Evolutionary conservation across 2,329 filamentous ascomycete species (phyloP), one percentile per base, ranked within the genome.

Genomic region (Cladosporium cucumerinum): DNA sequence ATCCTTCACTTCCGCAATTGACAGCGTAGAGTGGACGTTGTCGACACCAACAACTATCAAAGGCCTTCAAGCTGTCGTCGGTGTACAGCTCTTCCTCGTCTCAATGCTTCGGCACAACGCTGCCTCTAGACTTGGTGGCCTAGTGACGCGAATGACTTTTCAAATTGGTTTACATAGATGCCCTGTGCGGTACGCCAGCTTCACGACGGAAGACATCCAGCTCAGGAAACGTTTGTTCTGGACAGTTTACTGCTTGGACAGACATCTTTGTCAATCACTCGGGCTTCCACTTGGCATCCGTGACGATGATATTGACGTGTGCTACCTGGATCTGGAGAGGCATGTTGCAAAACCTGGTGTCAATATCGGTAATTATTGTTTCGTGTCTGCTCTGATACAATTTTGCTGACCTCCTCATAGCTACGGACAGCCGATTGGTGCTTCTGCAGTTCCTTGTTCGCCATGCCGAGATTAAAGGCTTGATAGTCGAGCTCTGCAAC

Each of bases 101-200:
- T 85, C 83, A 0, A 84, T 86, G 75, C 76, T 87, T 7, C 82
- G 83, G 5, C 76, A 86, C 10, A 86, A 86, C 66, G 82, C 83
- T 16, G 85, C 85, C 0, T 86, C 84, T 1, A 79, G 84, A 4
- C 69, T 87, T 0, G 83, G 85, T 0, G 85, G 85, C 0, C 73
- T 85, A 2, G 80, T 86, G 5, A 82, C 82, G 7, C 80, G 84
- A 5, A 84, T 85, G 70, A 82, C 83, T 0, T 85, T 84, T 52
- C 84, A 87, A 55, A 74, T 86, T 1, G 85, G 85, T 0, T 78
- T 87, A n/a, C 85, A 87, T 72, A 80, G 85, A 2, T 87, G 85
- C 62, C 84, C 85, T 1, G 77, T 78, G 5, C 78, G 85, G 0
- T 86, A 81, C 64, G 75, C 80, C 0, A 82, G 82, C 52, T 86